Evolutionary conservation across 352 stramenopile genomes (phyloP).

Genomic region (Pythium biforme): DNA sequence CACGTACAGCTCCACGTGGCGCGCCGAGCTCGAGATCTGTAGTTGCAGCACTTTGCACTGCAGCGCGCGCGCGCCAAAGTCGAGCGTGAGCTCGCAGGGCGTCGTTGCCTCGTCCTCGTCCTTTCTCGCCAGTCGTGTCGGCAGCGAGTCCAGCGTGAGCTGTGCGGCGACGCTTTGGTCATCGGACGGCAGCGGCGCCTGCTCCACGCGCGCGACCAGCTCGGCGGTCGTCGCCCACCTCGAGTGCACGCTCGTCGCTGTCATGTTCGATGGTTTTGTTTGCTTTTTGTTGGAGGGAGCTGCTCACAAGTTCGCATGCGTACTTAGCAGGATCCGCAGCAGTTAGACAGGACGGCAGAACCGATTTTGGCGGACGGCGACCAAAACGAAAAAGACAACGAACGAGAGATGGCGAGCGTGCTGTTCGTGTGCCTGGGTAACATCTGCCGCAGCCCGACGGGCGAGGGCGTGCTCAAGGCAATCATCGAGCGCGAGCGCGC

Average conservation of each 20-base stretch:
- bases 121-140: conserved; percentile 8
- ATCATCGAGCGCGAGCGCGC: conserved; percentile 48
- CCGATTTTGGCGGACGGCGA: neutral
- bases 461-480: conserved; percentile 83
- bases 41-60: conserved; percentile 51
- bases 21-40: conserved; percentile 54
- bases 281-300: neutral
- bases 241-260: neutral
- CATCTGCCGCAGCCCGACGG: conserved; percentile 84
- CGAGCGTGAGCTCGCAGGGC: conserved; percentile 46
- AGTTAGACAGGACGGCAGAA: neutral
- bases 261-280: neutral
- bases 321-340: conserved; percentile 10
- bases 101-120: neutral
- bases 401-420: conserved; percentile 69
- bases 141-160: conserved; percentile 20
- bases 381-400: neutral
- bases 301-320: conserved; percentile 19
- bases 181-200: conserved; percentile 14
- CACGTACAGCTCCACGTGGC: conserved; percentile 67
- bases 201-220: neutral
- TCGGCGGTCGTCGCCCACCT: conserved; percentile 9
- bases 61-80: conserved; percentile 36
- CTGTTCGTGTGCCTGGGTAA: conserved; percentile 91
- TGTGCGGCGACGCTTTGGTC: conserved; percentile 8